A percentile compares a stretch with the other conserved stretches of the same genome.
Conservation (phyloP, 768 basidiomycete species). For the Strobilomyces confusus region DNA sequence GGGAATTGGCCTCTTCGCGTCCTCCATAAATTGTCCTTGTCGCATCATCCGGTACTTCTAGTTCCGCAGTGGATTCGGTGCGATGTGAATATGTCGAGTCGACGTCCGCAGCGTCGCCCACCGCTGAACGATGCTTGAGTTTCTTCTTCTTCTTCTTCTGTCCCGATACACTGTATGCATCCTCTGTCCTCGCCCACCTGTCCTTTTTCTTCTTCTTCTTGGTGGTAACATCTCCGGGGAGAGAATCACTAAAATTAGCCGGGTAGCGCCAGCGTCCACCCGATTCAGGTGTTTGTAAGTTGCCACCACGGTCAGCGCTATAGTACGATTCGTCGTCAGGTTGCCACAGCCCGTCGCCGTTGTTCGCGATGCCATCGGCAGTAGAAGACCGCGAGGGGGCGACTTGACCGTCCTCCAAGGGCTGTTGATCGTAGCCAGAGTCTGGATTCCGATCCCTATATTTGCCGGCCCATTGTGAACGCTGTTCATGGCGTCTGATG, state of each 20-base stretch:
- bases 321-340: constrained; percentile 78
- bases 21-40: constrained; percentile 62
- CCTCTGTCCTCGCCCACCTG: constrained; percentile 82
- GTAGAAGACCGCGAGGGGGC: constrained; percentile 13
- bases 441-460: constrained; percentile 77
- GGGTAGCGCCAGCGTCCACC: constrained; percentile 77
- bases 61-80: constrained; percentile 41
- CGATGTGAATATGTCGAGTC: constrained; percentile 32
- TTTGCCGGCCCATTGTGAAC: constrained; percentile 82
- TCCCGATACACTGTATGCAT: constrained; percentile 56
- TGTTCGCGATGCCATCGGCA: constrained; percentile 14
- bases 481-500: constrained; percentile 71
- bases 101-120: constrained; percentile 31
- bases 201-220: constrained; percentile 81
- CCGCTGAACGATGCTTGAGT: constrained; percentile 45
- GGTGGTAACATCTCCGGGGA: constrained; percentile 35
- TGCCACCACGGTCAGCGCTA: constrained; percentile 36
- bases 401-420: constrained; percentile 78
- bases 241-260: constrained; percentile 70
- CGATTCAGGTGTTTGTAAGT: constrained; percentile 33
- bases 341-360: constrained; percentile 60
- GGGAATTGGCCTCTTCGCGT: constrained; percentile 13
- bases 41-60: constrained; percentile 60
- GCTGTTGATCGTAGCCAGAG: constrained; percentile 65
- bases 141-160: constrained; percentile 65